Evolutionary conservation across 1,284 basidiomycete species (phyloP), one percentile per base, ranked within the genome.

Genomic region (Sanghuangporus weigelae): DNA sequence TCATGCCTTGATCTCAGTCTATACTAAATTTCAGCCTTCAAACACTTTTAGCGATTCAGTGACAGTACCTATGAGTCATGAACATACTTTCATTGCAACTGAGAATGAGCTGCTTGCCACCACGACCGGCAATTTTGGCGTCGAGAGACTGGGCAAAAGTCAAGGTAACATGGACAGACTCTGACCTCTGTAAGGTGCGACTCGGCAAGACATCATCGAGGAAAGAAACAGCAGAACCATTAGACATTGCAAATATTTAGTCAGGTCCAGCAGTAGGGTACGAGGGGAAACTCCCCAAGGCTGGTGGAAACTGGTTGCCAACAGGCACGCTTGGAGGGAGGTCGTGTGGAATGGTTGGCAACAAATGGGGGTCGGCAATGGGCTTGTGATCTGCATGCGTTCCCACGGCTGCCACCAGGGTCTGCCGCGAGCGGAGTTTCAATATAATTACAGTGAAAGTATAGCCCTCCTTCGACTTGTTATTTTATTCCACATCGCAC

Each of bases 131-230:
- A 66, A 98, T 96, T 75, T 95, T 96, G 38, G 86, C 93, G 77
- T 99, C 96, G 55, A 96, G 78, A 1, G 94, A 96, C 73, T 98
- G 96, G 1, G 96, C 96, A 76, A 96, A 99, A 1, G 96, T 97
- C 8, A 99, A 77, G 0, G 96, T 98, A 21, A 92, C 84, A 60
- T 59, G 50, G 53, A 54, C 31, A 11, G 53, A 35, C 11, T 14
- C 16, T 7, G 11, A 2, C 12, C 31, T n/a, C 36, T 11, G 10
- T 1, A 16, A 19, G 7, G 21, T 7, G 16, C 36, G 26, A 12
- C 16, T 12, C 7, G 31, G 53, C 35, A 54, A 12, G 1, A 54
- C 16, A n/a, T 19, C 36, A 36, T 54, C 53, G 26, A 54, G 36
- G 31, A 38, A 54, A n/a, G 53, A 38, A 36, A 54, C 10, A 10